Evolutionary conservation across 768 basidiomycete species (phyloP), one percentile per base, ranked within the genome.

Genomic region (Calocera viscosa): DNA sequence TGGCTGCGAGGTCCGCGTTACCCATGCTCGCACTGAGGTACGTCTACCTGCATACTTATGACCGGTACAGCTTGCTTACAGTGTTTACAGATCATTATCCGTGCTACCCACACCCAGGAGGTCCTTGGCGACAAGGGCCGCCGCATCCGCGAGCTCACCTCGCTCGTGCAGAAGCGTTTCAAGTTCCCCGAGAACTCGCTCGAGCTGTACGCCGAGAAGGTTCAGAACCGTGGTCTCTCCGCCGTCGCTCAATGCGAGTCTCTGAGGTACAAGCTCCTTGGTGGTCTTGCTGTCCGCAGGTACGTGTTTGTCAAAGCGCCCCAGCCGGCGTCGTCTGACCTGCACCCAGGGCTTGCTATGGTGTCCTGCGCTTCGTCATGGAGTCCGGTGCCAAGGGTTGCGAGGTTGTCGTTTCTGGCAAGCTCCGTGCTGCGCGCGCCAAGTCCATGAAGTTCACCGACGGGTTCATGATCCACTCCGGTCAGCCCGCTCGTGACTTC

Each of bases 401-500:
- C 76, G 96, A 99, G 80, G 96, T 99, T 70, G 92, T 98, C 75
- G 94, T 99, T 71, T 98, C 95, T 70, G 96, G 96, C 76, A 99
- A 99, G 80, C 92, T 99, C 76, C 93, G 96, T 77, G 96, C 95
- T 71, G 96, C 96, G 71, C 94, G 95, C 84, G 96, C 96, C 75
- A 99, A 99, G 81, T 91, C 93, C 22, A 99, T 99, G 96, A 99
- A 99, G 80, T 98, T 99, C 82, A 97, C 94, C 76, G 96, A 99
- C 75, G 96, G 96, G 66, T 97, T 97, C 88, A 93, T 93, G 91
- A 91, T 93, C 75, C 91, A 93, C 83, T 96, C 95, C 70, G 94
- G 94, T 86, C 96, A 99, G 81, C 96, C 96, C 72, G 88, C 87
- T 63, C 82, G 87, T 66, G 96, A 99, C 77, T 99, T 94, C 74